Base-by-base conservation (phyloP, 805 yeast genomes). In the Myxozyma vanderwaltii region DNA sequence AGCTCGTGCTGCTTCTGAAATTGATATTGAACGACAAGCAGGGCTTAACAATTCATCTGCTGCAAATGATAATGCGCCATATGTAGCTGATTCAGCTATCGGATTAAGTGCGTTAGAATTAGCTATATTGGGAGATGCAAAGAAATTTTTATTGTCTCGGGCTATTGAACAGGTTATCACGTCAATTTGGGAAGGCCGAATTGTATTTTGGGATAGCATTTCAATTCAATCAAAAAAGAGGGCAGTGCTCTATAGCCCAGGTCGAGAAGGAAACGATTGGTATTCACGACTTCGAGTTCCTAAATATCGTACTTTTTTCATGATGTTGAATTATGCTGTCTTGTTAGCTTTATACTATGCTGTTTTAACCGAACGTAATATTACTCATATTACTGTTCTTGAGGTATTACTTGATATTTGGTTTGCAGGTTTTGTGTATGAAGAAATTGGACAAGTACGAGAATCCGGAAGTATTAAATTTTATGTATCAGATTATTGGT, bases 381-480 rank as follows among this genome's bases (percentile, higher is more conserved):
- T 41, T 53, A 38, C 55, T 15, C 65, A 51, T 12, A 44, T 63
- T 43, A 51, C 61, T 3, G 26, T 46, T 12, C 58, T 69, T 15
- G 74, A 71, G 50, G 49, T 68, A n/a, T 23, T 67, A 0, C 82
- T 91, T 4, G 96, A 91, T 72, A 75, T 88, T 7, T 91, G 96
- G 96, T 91, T 96, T 0, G 86, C 88, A 1, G 97, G 97, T 0
- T 84, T 91, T 43, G 88, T 90, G 5, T 88, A 89, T 74, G 96
- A 96, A 0, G 97, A 91, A 68, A 71, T 91, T 60, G 86, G 89
- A 89, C 78, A 71, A 62, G 62, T 68, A 19, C 64, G 67, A 3
- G 73, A 70, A 39, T 67, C 74, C 1, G 70, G 70, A 8, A 60
- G 67, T 19, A 48, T 71, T 4, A 62, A 63, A 36, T 65, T 63